Conservation (phyloP, 352 stramenopile genomes). For the Stephanocyclus meneghinianus region DNA sequence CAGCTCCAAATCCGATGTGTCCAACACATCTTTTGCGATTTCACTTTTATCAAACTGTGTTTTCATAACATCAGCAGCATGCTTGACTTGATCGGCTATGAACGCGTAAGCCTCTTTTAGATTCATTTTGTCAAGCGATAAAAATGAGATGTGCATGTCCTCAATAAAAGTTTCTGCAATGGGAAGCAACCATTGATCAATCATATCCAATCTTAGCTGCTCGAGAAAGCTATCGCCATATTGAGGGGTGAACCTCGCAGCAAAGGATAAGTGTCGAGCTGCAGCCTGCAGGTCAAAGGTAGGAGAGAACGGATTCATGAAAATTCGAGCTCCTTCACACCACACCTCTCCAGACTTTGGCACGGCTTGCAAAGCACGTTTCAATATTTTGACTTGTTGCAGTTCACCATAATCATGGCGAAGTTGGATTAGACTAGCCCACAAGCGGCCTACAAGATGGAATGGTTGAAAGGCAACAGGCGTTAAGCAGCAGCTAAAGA, state of each 20-base stretch:
- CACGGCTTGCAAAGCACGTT: conserved; percentile 84
- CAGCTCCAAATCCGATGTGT: conserved; percentile 70
- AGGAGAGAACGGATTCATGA: conserved; percentile 85
- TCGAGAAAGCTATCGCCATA: conserved; percentile 90
- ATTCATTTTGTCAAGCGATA: conserved; percentile 41
- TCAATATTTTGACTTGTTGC: conserved; percentile 65
- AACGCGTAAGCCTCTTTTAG: conserved; percentile 45
- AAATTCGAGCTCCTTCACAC: conserved; percentile 84
- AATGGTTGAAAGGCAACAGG: background rate
- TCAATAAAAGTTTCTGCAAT: conserved; percentile 43
- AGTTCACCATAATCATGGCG: conserved; percentile 78
- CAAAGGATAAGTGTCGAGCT: conserved; percentile 85
- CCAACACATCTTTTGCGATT: conserved; percentile 48
- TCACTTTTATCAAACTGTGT: conserved; percentile 45
- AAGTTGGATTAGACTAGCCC: conserved; percentile 85
- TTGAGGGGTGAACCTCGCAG: conserved; percentile 89
- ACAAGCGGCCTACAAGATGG: conserved; percentile 73
- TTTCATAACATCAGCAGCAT: conserved; percentile 52
- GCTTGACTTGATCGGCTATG: conserved; percentile 40
- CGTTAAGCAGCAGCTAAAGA: background rate
- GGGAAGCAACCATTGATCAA: conserved; percentile 69
- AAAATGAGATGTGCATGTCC: conserved; percentile 34
- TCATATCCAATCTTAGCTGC: conserved; percentile 69
- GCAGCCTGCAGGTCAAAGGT: conserved; percentile 83
- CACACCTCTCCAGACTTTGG: conserved; percentile 89